phyloP scores from a whole-genome alignment of 169 alveolate genomes.

The Plasmodium malariae region DNA sequence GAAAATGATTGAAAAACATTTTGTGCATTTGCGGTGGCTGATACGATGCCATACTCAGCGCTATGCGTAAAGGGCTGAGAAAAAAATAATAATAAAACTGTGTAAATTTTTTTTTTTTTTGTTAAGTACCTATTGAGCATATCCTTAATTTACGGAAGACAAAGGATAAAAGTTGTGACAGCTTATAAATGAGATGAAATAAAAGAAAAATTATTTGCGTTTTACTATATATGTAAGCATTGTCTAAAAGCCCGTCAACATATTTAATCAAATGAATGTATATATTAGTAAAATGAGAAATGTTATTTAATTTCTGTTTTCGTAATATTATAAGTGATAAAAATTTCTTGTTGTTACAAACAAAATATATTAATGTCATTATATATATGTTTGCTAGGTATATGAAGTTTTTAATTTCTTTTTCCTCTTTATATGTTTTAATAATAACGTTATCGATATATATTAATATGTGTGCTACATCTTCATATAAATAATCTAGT shows the following conservation, averaged over 20 bases:
- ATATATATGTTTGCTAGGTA: conserved; percentile 35
- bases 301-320: neutral
- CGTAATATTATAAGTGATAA: conserved; percentile 1
- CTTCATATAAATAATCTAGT: conserved; percentile 24
- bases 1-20: neutral
- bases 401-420: conserved; percentile 21
- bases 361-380: conserved; percentile 32
- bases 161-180: conserved; percentile 55
- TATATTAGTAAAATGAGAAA: conserved; percentile 19
- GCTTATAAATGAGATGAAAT: conserved; percentile 48
- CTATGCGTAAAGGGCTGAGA: neutral
- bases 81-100: neutral
- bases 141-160: conserved; percentile 18
- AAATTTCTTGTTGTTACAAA: conserved; percentile 22
- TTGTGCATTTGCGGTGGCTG: neutral
- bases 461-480: conserved; percentile 7
- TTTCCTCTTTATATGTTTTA: neutral
- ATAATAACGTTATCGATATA: conserved; percentile 7
- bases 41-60: neutral
- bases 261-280: conserved; percentile 28
- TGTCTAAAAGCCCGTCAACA: conserved; percentile 20
- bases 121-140: conserved; percentile 6
- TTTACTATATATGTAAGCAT: neutral
- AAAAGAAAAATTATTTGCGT: conserved; percentile 4
- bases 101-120: no score